phyloP scores from a whole-genome alignment of 169 alveolate genomes.

The Condylostoma magnum region DNA sequence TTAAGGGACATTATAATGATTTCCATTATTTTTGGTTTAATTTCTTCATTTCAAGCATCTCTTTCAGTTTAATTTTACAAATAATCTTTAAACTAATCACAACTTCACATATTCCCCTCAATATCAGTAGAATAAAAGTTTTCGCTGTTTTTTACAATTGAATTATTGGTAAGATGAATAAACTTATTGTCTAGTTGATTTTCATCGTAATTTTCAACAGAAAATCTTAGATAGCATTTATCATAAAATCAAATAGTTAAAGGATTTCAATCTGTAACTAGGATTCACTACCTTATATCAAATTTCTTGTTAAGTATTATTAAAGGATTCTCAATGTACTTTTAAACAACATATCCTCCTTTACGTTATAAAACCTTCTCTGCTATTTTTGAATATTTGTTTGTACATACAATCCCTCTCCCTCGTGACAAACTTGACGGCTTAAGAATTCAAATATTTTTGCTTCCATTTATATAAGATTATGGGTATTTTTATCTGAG shows the following conservation, averaged over 20 bases:
- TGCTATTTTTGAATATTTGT: slow-evolving; percentile 52
- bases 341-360: slow-evolving; percentile 64
- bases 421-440: slow-evolving; percentile 87
- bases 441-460: slow-evolving; percentile 86
- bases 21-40: slow-evolving; percentile 58
- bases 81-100: slow-evolving; percentile 42
- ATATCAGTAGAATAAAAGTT: slow-evolving; percentile 33
- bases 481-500: slow-evolving; percentile 32
- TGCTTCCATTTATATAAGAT: slow-evolving; percentile 58
- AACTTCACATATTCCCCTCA: slow-evolving; percentile 81
- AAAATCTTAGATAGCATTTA: slow-evolving; percentile 78
- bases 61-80: slow-evolving; percentile 36
- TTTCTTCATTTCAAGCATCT: slow-evolving; percentile 50
- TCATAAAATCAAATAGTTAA: slow-evolving; percentile 73
- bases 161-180: slow-evolving; percentile 75
- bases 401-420: slow-evolving; percentile 68
- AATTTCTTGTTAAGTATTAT: slow-evolving; percentile 70
- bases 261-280: slow-evolving; percentile 81
- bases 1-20: slow-evolving; percentile 58
- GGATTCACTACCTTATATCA: slow-evolving; percentile 87
- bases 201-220: slow-evolving; percentile 71
- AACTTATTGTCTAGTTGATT: slow-evolving; percentile 71
- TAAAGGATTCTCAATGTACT: slow-evolving; percentile 80
- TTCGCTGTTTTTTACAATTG: slow-evolving; percentile 58
- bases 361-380: slow-evolving; percentile 59